Conservation (phyloP, 1,284 basidiomycete genomes). For the Heliocybe sulcata region DNA sequence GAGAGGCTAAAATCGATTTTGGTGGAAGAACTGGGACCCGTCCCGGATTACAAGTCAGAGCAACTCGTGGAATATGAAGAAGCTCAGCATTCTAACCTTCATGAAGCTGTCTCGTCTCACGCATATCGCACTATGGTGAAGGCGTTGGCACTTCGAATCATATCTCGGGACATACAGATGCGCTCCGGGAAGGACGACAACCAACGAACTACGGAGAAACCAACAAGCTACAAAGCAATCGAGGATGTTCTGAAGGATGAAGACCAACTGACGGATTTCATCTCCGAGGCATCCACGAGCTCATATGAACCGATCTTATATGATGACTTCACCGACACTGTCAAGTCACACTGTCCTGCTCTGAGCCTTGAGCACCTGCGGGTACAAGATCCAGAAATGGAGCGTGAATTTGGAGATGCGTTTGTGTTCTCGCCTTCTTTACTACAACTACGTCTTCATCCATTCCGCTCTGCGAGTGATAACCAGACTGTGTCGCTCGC, state of each 20-base stretch:
- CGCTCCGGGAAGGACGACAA: constrained; percentile 35
- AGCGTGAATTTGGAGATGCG: constrained; percentile 75
- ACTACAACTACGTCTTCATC: constrained; percentile 45
- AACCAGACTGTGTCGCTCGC: constrained; percentile 29
- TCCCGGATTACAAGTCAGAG: constrained; percentile 54
- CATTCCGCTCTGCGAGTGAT: constrained; percentile 32
- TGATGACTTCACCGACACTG: constrained; percentile 39
- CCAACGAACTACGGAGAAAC: constrained; percentile 32
- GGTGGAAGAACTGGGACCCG: constrained; percentile 56
- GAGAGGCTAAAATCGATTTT: constrained; percentile 51
- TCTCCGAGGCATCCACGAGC: constrained; percentile 60
- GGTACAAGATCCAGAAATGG: constrained; percentile 50
- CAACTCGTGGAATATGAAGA: constrained; percentile 41
- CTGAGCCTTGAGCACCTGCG: constrained; percentile 60
- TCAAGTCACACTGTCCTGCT: constrained; percentile 42
- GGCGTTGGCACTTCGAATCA: constrained; percentile 66
- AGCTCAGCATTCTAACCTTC: constrained; percentile 46
- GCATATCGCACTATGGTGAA: constrained; percentile 71
- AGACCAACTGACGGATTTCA: constrained; percentile 53
- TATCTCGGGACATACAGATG: constrained; percentile 64
- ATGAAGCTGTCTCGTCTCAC: constrained; percentile 55
- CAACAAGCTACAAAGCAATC: constrained; percentile 52
- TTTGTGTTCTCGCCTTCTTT: constrained; percentile 64
- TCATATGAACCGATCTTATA: constrained; percentile 69
- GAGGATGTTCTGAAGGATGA: constrained; percentile 48